A percentile compares a stretch with the other conserved stretches of the same genome.
phyloP scores from a whole-genome alignment of 768 basidiomycete genomes.

The Mycena chlorophos region DNA sequence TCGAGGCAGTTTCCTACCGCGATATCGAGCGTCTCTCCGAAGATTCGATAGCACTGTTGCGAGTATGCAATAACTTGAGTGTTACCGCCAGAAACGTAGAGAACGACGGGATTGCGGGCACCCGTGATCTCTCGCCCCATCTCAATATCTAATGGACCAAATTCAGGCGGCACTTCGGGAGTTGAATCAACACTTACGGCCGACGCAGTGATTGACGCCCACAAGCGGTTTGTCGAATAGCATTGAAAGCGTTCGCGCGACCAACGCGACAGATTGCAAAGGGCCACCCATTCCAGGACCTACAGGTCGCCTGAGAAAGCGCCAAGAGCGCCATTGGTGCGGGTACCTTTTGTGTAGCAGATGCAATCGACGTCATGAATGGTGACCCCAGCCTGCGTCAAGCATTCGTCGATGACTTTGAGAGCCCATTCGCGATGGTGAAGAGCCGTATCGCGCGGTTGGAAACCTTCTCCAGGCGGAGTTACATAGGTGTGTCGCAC shows the following conservation, averaged over 20 bases:
- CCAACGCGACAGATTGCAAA: slow-evolving; percentile 89
- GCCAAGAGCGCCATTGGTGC: neutral
- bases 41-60: slow-evolving; percentile 94
- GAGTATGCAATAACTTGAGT: slow-evolving; percentile 99
- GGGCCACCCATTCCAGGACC: slow-evolving; percentile 99
- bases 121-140: slow-evolving; percentile 96
- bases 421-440: slow-evolving; percentile 95
- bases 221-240: slow-evolving; percentile 89
- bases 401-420: slow-evolving; percentile 74
- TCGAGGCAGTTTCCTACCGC: slow-evolving; percentile 99
- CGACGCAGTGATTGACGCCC: slow-evolving; percentile 98
- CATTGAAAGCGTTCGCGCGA: slow-evolving; percentile 87
- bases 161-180: neutral
- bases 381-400: slow-evolving; percentile 64
- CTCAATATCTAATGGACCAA: slow-evolving; percentile 76
- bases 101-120: slow-evolving; percentile 91
- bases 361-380: slow-evolving; percentile 89
- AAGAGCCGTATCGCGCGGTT: slow-evolving; percentile 91
- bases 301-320: slow-evolving; percentile 31
- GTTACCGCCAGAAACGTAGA: slow-evolving; percentile 98
- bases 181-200: slow-evolving; percentile 61
- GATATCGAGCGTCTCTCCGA: slow-evolving; percentile 98
- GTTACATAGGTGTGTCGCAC: slow-evolving; percentile 98
- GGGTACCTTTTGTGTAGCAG: slow-evolving; percentile 92
- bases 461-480: slow-evolving; percentile 96